Conservation (phyloP, 495 filamentous ascomycete species). For the Usnea hakonensis region DNA sequence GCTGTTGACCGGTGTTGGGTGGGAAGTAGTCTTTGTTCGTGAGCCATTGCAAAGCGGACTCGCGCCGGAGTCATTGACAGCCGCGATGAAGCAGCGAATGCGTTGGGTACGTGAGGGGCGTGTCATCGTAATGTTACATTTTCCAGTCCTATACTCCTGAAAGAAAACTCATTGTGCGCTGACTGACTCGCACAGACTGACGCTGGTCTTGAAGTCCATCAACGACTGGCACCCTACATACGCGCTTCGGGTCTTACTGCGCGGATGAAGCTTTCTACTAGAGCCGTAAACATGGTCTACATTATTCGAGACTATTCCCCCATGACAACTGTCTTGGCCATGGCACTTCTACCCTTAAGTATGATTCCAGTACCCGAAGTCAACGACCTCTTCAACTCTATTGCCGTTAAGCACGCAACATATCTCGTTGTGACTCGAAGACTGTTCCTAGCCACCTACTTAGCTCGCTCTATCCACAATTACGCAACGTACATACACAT, state of each 20-base stretch:
- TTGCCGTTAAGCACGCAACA: background rate
- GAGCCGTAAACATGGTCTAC: slow-evolving; percentile 7
- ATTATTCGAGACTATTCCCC: slow-evolving; percentile 12
- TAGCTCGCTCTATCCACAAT: background rate
- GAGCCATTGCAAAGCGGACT: background rate
- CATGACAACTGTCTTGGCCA: background rate
- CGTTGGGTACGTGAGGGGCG: slow-evolving; percentile 3
- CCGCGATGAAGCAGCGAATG: background rate
- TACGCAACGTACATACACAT: slow-evolving; percentile 9
- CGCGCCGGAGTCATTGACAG: background rate
- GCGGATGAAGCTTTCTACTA: background rate
- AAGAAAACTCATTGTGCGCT: slow-evolving; percentile 9
- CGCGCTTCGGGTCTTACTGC: background rate
- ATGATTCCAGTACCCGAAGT: background rate
- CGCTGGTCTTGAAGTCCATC: slow-evolving; percentile 14
- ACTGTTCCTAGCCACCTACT: background rate
- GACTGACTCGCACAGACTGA: slow-evolving; percentile 8
- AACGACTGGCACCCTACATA: slow-evolving; percentile 7
- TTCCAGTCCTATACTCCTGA: background rate
- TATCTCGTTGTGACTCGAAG: background rate
- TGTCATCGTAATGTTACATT: background rate
- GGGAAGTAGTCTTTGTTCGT: slow-evolving; percentile 36
- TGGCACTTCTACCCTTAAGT: slow-evolving; percentile 4
- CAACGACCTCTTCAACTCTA: background rate
- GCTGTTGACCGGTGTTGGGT: slow-evolving; percentile 41